Base-by-base conservation (phyloP, 2,329 filamentous ascomycete species). In the Penicillium sp. region DNA sequence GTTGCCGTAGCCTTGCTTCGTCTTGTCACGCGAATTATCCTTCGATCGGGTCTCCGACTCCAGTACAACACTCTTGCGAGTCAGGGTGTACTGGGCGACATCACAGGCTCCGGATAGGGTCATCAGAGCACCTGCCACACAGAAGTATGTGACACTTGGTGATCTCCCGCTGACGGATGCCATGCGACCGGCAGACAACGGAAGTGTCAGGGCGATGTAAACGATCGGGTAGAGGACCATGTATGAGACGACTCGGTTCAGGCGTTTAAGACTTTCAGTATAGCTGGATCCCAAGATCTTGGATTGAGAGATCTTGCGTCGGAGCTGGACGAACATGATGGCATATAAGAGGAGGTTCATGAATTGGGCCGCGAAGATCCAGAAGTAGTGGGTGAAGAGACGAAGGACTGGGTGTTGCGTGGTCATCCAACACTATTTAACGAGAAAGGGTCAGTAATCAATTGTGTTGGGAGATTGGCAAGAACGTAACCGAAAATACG, bases 161-260 rank as follows among this genome's bases (percentile, higher is more conserved):
- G 44, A 59, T 12, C 60, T 45, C 18, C 68, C 69, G 25, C 62
- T 62, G 29, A 68, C 69, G 15, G 65, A 63, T n/a, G 67, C 63
- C 71, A 74, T 74, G 27, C 71, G 69, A 11, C 68, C 71, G 11
- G 69, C 71, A 3, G 83, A 84, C 15, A 82, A 75, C 1, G 86
- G 86, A 18, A 90, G 76, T 58, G 86, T 87, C 49, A 82, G 55
- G 12, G 84, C 70, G 2, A 81, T 81, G 66, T 88, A 89, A 7
- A 69, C 73, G 9, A 79, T 59, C 1, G 72, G 71, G 51, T 73
- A 74, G 25, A 74, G 65, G 37, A 73, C 67, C 71, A 74, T 73
- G 59, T 72, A 73, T 15, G 66, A 63, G 27, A 71, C 68, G 14
- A 73, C 70, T 26, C 70, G 67, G 20, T 64, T 67, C 6, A 73